Conservation (phyloP, 2,329 filamentous ascomycete genomes). For the Epichloe gansuensis region DNA sequence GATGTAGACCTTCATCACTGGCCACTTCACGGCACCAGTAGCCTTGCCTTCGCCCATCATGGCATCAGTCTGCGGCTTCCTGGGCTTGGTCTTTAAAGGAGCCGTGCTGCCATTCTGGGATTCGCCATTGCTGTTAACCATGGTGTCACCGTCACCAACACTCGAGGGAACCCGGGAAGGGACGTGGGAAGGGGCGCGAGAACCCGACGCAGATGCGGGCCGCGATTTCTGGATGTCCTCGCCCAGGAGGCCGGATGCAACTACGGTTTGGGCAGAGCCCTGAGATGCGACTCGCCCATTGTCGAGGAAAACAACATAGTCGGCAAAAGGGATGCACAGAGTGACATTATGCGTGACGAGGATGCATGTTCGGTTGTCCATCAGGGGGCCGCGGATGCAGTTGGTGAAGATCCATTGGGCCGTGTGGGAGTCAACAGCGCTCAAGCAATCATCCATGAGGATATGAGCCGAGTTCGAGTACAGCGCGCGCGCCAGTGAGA, state of each 20-base stretch:
- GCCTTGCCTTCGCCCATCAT: constrained; percentile 68
- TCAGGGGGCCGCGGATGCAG: constrained; percentile 78
- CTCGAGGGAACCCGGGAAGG: constrained; percentile 69
- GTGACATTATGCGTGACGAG: constrained; percentile 90
- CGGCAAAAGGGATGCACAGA: constrained; percentile 69
- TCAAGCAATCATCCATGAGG: constrained; percentile 87
- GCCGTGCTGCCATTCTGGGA: constrained; percentile 31
- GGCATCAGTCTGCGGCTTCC: constrained; percentile 35
- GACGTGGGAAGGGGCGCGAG: constrained; percentile 63
- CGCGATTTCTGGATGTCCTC: constrained; percentile 68
- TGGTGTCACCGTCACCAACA: constrained; percentile 50
- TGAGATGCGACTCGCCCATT: constrained; percentile 71
- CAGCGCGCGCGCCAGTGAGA: constrained; percentile 90
- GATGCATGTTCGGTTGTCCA: constrained; percentile 81
- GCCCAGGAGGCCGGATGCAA: constrained; percentile 76
- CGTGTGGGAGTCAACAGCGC: constrained; percentile 93
- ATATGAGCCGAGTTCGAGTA: constrained; percentile 90
- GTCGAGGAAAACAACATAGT: constrained; percentile 72
- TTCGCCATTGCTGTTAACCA: constrained; percentile 37
- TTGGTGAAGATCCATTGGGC: constrained; percentile 97
- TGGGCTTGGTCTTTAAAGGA: constrained; percentile 35
- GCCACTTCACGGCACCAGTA: constrained; percentile 74
- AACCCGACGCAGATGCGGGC: constrained; percentile 55
- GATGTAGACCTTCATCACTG: constrained; percentile 77
- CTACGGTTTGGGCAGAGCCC: constrained; percentile 65